phyloP scores from a whole-genome alignment of 805 yeast genomes.

The Ogataea dorogensis region DNA sequence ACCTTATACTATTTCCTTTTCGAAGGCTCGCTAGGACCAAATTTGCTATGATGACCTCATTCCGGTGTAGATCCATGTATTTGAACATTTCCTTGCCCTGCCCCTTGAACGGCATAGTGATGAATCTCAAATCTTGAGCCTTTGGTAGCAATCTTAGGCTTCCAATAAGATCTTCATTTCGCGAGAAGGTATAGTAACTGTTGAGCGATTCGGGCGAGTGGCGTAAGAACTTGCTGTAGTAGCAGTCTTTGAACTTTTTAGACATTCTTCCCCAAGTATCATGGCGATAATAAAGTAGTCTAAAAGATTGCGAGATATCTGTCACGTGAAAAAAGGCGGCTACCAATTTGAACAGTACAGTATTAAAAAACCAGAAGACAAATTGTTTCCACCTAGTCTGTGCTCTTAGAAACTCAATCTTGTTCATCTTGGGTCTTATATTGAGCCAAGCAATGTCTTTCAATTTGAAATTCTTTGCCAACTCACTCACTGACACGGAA shows the following conservation, averaged over 20 bases:
- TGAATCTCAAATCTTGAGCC: slow-evolving; percentile 53
- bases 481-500: slow-evolving; percentile 30
- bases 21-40: slow-evolving; percentile 33
- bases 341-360: slow-evolving; percentile 46
- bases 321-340: slow-evolving; percentile 66
- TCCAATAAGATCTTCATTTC: slow-evolving; percentile 37
- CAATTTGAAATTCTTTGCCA: slow-evolving; percentile 39
- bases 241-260: slow-evolving; percentile 41
- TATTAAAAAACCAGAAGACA: slow-evolving; percentile 56
- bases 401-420: slow-evolving; percentile 43
- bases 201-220: slow-evolving; percentile 17
- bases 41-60: slow-evolving; percentile 45
- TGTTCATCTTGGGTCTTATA: slow-evolving; percentile 30
- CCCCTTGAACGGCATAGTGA: slow-evolving; percentile 52
- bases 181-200: slow-evolving; percentile 17
- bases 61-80: slow-evolving; percentile 36
- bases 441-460: slow-evolving; percentile 58
- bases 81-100: slow-evolving; percentile 33
- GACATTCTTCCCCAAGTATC: slow-evolving; percentile 52
- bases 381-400: slow-evolving; percentile 39
- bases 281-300: slow-evolving; percentile 53
- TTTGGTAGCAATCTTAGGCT: slow-evolving; percentile 59
- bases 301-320: slow-evolving; percentile 43
- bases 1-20: slow-evolving; percentile 19
- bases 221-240: slow-evolving; percentile 39